These are phyloP conservation scores for Saccharomyces hybrid DNA, from an alignment of 1,139 yeast genomes.

Conservation along the genomic window DNA sequence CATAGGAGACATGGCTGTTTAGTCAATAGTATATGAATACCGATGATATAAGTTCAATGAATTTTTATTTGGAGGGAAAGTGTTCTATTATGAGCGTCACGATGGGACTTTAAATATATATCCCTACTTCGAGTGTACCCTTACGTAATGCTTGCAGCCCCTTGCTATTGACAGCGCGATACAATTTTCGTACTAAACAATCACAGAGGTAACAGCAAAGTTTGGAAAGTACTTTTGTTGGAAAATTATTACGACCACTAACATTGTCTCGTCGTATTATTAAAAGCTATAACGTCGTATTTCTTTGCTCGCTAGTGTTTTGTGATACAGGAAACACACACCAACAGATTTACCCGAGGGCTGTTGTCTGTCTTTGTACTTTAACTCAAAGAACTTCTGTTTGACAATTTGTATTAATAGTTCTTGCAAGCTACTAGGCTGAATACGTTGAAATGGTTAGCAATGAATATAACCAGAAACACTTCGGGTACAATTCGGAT, in stretches of 20 bases:
- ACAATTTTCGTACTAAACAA: not conserved
- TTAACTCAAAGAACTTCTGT: too few relatives aligned
- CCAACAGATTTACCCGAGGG: too few relatives aligned
- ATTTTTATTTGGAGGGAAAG: not conserved
- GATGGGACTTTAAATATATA: not conserved
- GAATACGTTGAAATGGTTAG: not conserved
- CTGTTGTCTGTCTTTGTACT: too few relatives aligned
- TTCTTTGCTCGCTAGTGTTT: too few relatives aligned
- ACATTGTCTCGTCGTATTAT: too few relatives aligned
- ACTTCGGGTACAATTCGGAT: not conserved
- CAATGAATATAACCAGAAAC: not conserved
- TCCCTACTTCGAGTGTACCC: not conserved
- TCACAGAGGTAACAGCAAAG: too few relatives aligned
- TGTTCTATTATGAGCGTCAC: not conserved
- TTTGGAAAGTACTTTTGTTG: too few relatives aligned
- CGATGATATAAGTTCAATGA: not conserved
- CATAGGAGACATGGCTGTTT: slow-evolving; percentile 5
- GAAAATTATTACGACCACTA: too few relatives aligned
- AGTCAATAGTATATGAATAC: not conserved
- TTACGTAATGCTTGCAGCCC: not conserved
- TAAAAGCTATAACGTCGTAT: too few relatives aligned
- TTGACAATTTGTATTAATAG: not conserved
- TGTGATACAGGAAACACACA: too few relatives aligned
- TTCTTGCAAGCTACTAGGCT: not conserved
- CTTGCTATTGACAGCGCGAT: not conserved